Conservation (phyloP, 257 asterid genomes). For the Ehretia macrophylla region DNA sequence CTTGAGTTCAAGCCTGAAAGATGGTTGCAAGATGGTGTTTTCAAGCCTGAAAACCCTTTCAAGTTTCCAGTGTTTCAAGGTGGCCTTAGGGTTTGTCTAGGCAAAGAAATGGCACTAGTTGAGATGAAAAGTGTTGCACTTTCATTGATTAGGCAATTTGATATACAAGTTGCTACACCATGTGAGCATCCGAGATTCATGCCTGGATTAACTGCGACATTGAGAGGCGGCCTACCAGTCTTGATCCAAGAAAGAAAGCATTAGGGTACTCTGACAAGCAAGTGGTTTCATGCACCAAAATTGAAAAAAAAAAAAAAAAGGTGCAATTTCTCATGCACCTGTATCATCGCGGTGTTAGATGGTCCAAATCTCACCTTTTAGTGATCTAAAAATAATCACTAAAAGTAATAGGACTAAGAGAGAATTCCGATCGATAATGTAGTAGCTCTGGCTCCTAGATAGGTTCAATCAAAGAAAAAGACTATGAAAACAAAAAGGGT, state of each 20-base stretch:
- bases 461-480: too few species aligned
- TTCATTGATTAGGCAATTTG: constrained; percentile 28
- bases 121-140: constrained; percentile 41
- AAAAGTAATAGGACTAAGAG: too few species aligned
- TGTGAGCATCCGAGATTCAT: constrained; percentile 4
- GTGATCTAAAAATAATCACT: too few species aligned
- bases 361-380: too few species aligned
- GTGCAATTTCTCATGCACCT: too few species aligned
- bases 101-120: constrained; percentile 46
- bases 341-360: too few species aligned
- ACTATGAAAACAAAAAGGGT: too few species aligned
- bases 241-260: constrained; percentile 10
- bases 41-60: constrained; percentile 32
- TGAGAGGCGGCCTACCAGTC: constrained; percentile 36
- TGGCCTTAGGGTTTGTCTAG: constrained; percentile 45
- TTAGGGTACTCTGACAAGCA: not conserved
- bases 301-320: too few species aligned
- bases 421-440: too few species aligned
- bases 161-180: constrained; percentile 9
- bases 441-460: too few species aligned
- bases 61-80: constrained; percentile 49
- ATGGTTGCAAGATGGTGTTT: constrained; percentile 36
- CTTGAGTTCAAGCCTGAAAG: constrained; percentile 37
- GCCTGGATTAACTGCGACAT: constrained; percentile 35
- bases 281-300: too few species aligned